Evolutionary conservation across 352 stramenopile species (phyloP).

Genomic region (Phytopythium montanum): DNA sequence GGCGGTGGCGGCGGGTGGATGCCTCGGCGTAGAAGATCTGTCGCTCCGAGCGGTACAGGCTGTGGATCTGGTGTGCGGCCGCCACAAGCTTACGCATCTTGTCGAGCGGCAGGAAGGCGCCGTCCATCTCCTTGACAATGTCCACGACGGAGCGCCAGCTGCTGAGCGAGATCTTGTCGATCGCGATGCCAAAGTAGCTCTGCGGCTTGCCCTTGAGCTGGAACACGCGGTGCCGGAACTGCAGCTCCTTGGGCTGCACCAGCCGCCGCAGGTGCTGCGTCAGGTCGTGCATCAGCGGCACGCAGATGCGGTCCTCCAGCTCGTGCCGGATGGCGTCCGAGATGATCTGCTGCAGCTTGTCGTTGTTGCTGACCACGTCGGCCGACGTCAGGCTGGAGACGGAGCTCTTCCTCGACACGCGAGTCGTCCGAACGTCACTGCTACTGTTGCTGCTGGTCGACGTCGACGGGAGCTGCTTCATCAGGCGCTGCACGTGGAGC

Average conservation of each 20-base stretch:
- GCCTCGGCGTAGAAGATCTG: slow-evolving; percentile 35
- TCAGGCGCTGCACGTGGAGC: slow-evolving; percentile 51
- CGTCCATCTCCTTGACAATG: slow-evolving; percentile 77
- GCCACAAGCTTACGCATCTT: slow-evolving; percentile 82
- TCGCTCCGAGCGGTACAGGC: slow-evolving; percentile 60
- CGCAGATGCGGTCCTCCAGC: slow-evolving; percentile 76
- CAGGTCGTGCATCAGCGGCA: slow-evolving; percentile 66
- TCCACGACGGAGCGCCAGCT: slow-evolving; percentile 75
- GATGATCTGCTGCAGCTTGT: slow-evolving; percentile 71
- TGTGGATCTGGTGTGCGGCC: slow-evolving; percentile 69
- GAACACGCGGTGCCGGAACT: slow-evolving; percentile 65
- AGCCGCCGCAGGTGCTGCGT: slow-evolving; percentile 37
- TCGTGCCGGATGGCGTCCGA: slow-evolving; percentile 84
- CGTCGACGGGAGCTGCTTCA: slow-evolving; percentile 34
- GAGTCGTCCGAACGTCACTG: slow-evolving; percentile 1
- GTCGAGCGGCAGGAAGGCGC: slow-evolving; percentile 73
- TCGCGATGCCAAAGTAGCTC: slow-evolving; percentile 77
- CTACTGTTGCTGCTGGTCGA: slow-evolving; percentile 12
- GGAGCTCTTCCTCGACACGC: slow-evolving; percentile 46
- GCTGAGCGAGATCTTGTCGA: slow-evolving; percentile 75
- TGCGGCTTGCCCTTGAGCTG: slow-evolving; percentile 69
- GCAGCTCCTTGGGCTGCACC: slow-evolving; percentile 67
- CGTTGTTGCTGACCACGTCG: slow-evolving; percentile 62
- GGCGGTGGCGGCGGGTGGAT: slow-evolving; percentile 24
- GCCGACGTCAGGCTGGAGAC: slow-evolving; percentile 60